phyloP scores from a whole-genome alignment of 371 early-diverging fungal species.

The Lichtheimia hyalospora region DNA sequence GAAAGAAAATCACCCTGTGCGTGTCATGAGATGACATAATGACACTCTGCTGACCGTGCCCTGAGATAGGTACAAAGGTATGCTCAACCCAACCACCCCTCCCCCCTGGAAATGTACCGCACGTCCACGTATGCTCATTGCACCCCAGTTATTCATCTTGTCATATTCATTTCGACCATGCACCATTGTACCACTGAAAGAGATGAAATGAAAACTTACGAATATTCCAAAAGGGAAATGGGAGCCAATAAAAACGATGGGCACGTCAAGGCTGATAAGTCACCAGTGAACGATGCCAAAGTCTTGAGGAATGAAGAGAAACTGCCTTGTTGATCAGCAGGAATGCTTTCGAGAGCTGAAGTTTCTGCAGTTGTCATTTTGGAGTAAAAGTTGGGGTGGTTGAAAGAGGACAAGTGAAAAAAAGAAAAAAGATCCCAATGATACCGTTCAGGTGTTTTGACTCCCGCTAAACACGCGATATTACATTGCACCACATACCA shows the following conservation, averaged over 20 bases:
- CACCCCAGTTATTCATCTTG: not conserved
- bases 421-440: no score
- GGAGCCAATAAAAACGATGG: conserved; percentile 78
- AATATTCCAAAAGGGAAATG: conserved; percentile 77
- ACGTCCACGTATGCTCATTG: not conserved
- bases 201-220: conserved; percentile 44
- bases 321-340: conserved; percentile 66
- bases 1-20: no score
- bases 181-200: not conserved
- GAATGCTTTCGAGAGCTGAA: conserved; percentile 52
- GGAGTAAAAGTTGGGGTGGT: not conserved
- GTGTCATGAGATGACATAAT: no score
- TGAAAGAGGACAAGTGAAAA: not conserved
- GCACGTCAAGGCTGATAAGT: conserved; percentile 75
- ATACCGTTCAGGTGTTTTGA: no score
- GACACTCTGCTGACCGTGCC: no score
- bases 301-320: conserved; percentile 74
- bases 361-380: conserved; percentile 17
- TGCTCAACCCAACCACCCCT: no score
- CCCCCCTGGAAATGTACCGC: no score
- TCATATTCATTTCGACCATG: not conserved
- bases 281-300: conserved; percentile 78
- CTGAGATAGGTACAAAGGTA: no score
- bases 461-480: no score
- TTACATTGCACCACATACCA: no score